Evolutionary conservation across 192 early-diverging fungal species (phyloP).

Genomic region (Coemansia sp.): DNA sequence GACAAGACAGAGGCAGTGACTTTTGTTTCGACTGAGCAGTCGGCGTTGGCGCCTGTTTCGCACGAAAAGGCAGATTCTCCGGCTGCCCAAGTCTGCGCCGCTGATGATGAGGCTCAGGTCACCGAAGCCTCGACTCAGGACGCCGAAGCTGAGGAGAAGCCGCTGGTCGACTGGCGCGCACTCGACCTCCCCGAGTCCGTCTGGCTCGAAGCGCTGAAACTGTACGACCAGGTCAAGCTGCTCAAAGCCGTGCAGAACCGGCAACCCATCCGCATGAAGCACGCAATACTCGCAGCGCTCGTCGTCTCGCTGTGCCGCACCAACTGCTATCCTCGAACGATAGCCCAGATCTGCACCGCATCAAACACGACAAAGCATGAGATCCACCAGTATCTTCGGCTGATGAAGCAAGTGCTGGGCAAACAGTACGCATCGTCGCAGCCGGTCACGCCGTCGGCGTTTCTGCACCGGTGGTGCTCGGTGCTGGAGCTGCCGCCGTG

Average conservation of each 20-base stretch:
- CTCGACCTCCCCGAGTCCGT: constrained; percentile 38
- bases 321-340: constrained; percentile 60
- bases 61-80: background rate
- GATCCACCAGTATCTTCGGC: constrained; percentile 61
- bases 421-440: constrained; percentile 46
- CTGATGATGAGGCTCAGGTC: background rate
- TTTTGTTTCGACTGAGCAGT: background rate
- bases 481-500: constrained; percentile 55
- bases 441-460: constrained; percentile 49
- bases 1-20: too few species aligned
- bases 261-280: constrained; percentile 62
- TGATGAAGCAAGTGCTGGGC: constrained; percentile 60
- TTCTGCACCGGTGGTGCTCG: constrained; percentile 59
- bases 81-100: background rate
- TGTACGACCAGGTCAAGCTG: constrained; percentile 60
- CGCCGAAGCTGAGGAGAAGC: constrained; percentile 1
- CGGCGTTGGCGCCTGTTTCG: background rate
- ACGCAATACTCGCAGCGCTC: constrained; percentile 63
- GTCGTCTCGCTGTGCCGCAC: constrained; percentile 62
- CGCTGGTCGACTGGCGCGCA: constrained; percentile 39
- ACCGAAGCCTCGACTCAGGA: background rate
- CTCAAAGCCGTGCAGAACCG: constrained; percentile 65
- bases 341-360: constrained; percentile 63
- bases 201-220: constrained; percentile 31
- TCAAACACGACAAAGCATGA: constrained; percentile 63